These are phyloP conservation scores for Rhodosporidiobolus sp. DNA, from an alignment of 768 basidiomycete species.

Conservation along the genomic window DNA sequence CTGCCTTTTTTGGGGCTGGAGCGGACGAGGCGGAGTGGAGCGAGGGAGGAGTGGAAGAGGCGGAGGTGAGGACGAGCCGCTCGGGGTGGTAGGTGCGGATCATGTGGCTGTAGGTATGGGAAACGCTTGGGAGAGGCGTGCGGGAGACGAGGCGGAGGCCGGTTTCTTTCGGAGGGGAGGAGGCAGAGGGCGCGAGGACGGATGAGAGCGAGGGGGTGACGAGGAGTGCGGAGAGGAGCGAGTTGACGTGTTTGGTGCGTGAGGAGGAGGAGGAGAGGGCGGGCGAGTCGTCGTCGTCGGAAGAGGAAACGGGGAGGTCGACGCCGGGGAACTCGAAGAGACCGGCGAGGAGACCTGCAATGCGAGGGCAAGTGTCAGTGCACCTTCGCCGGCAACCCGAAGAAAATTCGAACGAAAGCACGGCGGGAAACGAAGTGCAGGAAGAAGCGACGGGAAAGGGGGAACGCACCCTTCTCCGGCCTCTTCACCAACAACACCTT, in stretches of 20 bases:
- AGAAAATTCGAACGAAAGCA: fast-evolving
- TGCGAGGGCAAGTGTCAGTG: too few species aligned
- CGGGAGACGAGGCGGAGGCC: background rate
- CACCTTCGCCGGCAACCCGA: too few species aligned
- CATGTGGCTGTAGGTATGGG: slow-evolving; percentile 87
- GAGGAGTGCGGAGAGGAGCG: slow-evolving; percentile 39
- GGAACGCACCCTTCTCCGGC: slow-evolving; percentile 67
- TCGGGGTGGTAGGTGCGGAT: slow-evolving; percentile 59
- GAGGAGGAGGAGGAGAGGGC: background rate
- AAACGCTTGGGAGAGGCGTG: slow-evolving; percentile 57
- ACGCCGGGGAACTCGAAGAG: slow-evolving; percentile 80
- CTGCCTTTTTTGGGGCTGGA: background rate
- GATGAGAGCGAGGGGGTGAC: slow-evolving; percentile 1
- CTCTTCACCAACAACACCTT: slow-evolving; percentile 75
- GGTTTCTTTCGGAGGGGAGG: background rate
- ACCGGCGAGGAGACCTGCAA: slow-evolving; percentile 84
- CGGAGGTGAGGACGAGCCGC: slow-evolving; percentile 23
- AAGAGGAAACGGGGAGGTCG: slow-evolving; percentile 54
- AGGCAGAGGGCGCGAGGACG: background rate
- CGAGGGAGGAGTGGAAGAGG: background rate
- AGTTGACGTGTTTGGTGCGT: slow-evolving; percentile 25
- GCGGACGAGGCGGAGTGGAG: slow-evolving; percentile 2
- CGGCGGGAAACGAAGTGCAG: background rate
- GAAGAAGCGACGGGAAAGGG: too few species aligned
- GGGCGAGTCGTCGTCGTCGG: background rate